Percentiles rank a stretch among this genome's conserved stretches.
These are phyloP conservation scores for Saccharomycopsis fibuligera DNA, from an alignment of 805 yeast genomes.

Conservation along the genomic window DNA sequence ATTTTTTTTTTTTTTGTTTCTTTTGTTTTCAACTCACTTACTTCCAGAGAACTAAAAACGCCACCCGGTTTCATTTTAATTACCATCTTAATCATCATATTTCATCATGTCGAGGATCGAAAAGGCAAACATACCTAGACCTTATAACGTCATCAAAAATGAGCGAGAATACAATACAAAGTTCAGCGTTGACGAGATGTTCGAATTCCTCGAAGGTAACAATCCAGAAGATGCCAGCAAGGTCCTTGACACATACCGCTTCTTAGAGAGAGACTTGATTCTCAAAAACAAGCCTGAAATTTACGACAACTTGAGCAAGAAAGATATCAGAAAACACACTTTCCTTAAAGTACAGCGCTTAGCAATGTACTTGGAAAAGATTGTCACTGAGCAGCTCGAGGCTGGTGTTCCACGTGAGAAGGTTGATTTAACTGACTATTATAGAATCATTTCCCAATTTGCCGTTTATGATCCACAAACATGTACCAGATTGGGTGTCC, in stretches of 20 bases:
- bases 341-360: conserved; percentile 18
- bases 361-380: conserved; percentile 9
- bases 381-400: conserved; percentile 16
- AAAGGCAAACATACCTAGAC: conserved; percentile 29
- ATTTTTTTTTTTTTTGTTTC: no score
- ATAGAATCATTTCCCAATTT: conserved; percentile 51
- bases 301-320: conserved; percentile 16
- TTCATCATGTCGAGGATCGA: conserved; percentile 31
- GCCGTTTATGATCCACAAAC: conserved; percentile 72
- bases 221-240: conserved; percentile 25
- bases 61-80: no score
- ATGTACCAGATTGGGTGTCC: conserved; percentile 81
- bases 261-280: conserved; percentile 18
- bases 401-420: conserved; percentile 33
- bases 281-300: conserved; percentile 13
- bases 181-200: conserved; percentile 25
- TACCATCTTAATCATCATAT: no score
- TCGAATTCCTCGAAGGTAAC: conserved; percentile 29
- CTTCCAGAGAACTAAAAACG: no score
- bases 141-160: conserved; percentile 31
- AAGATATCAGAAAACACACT: conserved; percentile 15
- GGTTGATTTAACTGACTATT: conserved; percentile 32
- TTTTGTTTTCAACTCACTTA: no score
- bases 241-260: conserved; percentile 5
- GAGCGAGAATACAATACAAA: conserved; percentile 23